Percentiles rank a stretch among this genome's conserved stretches.
phyloP scores from a whole-genome alignment of 2,329 filamentous ascomycete species.

The Aureobasidium uvarum region DNA sequence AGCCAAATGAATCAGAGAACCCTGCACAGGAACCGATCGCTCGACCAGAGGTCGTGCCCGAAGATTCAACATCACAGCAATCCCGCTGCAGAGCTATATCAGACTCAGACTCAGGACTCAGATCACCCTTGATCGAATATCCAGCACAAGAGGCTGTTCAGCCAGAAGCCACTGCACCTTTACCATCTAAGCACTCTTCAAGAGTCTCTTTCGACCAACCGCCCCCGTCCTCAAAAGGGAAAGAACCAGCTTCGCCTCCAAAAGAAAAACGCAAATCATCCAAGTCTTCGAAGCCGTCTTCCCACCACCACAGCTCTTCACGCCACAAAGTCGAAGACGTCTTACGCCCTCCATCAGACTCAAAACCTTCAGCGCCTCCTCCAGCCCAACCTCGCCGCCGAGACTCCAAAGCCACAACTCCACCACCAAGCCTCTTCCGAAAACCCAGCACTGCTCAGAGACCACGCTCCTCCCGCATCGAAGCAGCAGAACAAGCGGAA shows the following conservation, averaged over 20 bases:
- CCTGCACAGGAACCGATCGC: not conserved
- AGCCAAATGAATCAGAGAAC: not conserved
- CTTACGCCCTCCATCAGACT: not conserved
- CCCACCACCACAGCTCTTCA: not conserved
- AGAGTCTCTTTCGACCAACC: not conserved
- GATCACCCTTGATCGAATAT: not conserved
- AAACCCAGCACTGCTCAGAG: not conserved
- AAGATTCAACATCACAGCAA: not conserved
- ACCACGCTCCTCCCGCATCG: not conserved
- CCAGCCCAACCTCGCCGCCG: not conserved
- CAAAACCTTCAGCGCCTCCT: not conserved
- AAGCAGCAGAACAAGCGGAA: slow-evolving; percentile 2
- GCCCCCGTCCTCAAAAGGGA: not conserved
- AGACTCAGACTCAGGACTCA: not conserved
- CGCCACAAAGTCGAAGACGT: slow-evolving; percentile 11
- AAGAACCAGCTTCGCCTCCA: not conserved
- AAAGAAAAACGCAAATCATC: not conserved
- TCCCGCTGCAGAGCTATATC: not conserved
- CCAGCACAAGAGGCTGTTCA: not conserved
- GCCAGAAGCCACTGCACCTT: too few species aligned
- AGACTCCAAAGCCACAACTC: not conserved
- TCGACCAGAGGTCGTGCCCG: not conserved
- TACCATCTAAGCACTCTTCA: not conserved
- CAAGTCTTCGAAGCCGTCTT: not conserved
- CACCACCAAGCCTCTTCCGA: not conserved